Evolutionary conservation across 306 rosid genomes (phyloP), one percentile per base, ranked within the genome.

Genomic region (Citrullus colocynthis): DNA sequence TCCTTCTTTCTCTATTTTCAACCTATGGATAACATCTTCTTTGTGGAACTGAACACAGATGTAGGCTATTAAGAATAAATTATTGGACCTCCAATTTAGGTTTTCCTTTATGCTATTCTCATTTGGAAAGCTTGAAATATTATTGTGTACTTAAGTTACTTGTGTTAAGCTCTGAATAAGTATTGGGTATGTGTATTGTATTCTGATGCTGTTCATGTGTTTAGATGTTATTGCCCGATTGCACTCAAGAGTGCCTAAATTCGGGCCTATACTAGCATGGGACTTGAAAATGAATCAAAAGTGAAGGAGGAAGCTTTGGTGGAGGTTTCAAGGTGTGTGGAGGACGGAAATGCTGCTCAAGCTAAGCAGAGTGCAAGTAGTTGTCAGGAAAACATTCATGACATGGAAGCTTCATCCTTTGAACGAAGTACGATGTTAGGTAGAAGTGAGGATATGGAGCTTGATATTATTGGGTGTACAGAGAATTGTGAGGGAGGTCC

Each of bases 361-460:
- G 80, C 72, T 54, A 61, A 60, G 64, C 83, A 84, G 70, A 81
- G 78, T 70, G 81, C 71, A 34, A 80, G 76, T 72, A 81, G 81
- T 72, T 28, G 41, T 54, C 69, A 79, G 69, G 87, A 64, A 42
- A 81, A 75, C 69, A 78, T 59, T 58, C 64, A 17, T 66, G 86
- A 60, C 49, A 34, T 30, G 80, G 85, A 88, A 77, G 56, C 11
- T 21, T 37, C 63, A 24, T 67, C 77, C 17, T 74, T 73, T 67
- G 79, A 83, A 75, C 83, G 32, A 48, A 72, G 39, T 80, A 36
- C 48, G 70, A 41, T 55, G 71, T 75, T 81, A 2, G 41, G 66
- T 72, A 63, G 28, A 82, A 44, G 79, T 48, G 84, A 85, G 75
- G 85, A 90, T 81, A 82, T 37, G 63, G 95, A 88, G 84, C 78